These are phyloP conservation scores for Syncephalastrum monosporum DNA, from an alignment of 371 early-diverging fungal species.

Conservation along the genomic window DNA sequence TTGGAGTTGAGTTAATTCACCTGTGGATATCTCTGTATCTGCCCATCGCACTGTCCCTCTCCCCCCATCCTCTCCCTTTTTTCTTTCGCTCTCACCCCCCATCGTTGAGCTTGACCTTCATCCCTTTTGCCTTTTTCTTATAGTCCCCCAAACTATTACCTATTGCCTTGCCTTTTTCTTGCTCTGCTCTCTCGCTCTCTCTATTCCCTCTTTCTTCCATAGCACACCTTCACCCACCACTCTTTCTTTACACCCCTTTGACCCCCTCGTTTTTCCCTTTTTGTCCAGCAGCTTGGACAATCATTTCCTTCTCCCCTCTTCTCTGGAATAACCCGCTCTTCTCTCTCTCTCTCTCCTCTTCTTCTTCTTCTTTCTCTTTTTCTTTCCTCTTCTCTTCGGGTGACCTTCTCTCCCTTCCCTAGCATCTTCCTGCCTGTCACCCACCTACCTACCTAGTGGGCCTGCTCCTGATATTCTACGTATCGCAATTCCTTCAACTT, in stretches of 20 bases:
- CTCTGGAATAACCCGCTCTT: slow-evolving; percentile 1
- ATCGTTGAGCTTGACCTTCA: background rate
- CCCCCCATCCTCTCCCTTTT: background rate
- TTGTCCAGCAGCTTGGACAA: slow-evolving; percentile 1
- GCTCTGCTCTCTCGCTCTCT: too few relatives aligned
- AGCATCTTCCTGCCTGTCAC: too few relatives aligned
- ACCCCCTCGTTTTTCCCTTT: slow-evolving; percentile 8
- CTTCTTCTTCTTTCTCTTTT: slow-evolving; percentile 5
- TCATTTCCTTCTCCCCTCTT: slow-evolving; percentile 2
- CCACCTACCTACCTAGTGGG: background rate
- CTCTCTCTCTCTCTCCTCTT: slow-evolving; percentile 8
- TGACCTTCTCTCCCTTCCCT: slow-evolving; percentile 9
- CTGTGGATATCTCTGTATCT: too few relatives aligned
- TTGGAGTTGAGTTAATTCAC: too few relatives aligned
- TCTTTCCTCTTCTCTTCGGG: slow-evolving; percentile 11
- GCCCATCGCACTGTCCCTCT: background rate
- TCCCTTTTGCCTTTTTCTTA: slow-evolving; percentile 6
- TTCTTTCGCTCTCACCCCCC: slow-evolving; percentile 2
- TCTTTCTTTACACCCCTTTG: slow-evolving; percentile 7
- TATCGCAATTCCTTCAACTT: slow-evolving; percentile 9
- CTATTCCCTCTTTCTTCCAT: slow-evolving; percentile 1
- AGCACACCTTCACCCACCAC: slow-evolving; percentile 3
- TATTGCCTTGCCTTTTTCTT: background rate
- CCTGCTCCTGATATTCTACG: slow-evolving; percentile 1
- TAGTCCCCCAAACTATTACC: slow-evolving; percentile 7